These are phyloP conservation scores for Nigrograna mackinnonii DNA, from an alignment of 2,329 filamentous ascomycete genomes.

Conservation along the genomic window DNA sequence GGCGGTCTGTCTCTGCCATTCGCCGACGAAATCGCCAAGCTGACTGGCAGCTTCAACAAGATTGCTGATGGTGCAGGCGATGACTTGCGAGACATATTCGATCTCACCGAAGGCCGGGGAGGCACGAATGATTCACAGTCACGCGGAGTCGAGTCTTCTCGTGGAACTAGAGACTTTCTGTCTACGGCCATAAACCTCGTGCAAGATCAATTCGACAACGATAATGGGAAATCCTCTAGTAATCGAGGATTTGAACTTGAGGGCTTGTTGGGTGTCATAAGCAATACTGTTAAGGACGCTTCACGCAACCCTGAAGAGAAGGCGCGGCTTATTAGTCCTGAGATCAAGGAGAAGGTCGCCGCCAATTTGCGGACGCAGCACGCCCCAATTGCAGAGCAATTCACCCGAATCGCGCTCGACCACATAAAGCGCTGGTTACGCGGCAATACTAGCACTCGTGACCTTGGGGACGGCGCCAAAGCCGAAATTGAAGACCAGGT, in stretches of 20 bases:
- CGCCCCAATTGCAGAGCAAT: constrained; percentile 29
- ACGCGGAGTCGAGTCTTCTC: constrained; percentile 17
- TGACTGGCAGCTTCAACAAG: constrained; percentile 31
- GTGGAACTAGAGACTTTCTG: constrained; percentile 25
- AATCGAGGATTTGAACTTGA: constrained; percentile 25
- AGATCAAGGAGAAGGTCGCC: constrained; percentile 30
- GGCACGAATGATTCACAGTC: constrained; percentile 16
- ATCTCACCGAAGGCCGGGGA: constrained; percentile 23
- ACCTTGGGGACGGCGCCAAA: constrained; percentile 31
- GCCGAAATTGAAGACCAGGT: constrained; percentile 33
- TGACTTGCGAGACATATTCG: constrained; percentile 31
- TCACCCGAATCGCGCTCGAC: constrained; percentile 30
- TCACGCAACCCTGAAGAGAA: constrained; percentile 32
- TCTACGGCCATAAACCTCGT: constrained; percentile 28
- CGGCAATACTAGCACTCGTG: constrained; percentile 31
- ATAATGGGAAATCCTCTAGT: constrained; percentile 7
- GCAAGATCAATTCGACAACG: constrained; percentile 26
- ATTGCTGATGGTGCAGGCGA: constrained; percentile 29
- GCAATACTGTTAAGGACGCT: constrained; percentile 29
- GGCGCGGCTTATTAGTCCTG: constrained; percentile 31
- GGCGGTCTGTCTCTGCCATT: constrained; percentile 31
- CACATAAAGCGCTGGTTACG: constrained; percentile 36
- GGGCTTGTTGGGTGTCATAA: constrained; percentile 28
- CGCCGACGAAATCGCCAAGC: constrained; percentile 30
- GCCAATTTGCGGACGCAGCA: constrained; percentile 30